These are phyloP conservation scores for Vicia villosa DNA, from an alignment of 306 rosid genomes.

Conservation along the genomic window DNA sequence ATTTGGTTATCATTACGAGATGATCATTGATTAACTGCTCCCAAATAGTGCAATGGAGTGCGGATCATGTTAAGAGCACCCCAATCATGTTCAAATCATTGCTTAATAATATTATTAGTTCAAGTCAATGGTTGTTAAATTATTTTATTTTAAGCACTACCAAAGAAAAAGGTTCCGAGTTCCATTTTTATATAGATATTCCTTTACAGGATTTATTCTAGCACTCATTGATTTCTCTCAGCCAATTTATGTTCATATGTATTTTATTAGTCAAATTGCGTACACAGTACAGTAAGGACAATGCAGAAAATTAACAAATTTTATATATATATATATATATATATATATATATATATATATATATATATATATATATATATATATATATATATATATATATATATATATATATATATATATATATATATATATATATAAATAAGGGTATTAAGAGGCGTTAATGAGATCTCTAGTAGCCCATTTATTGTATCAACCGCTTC, in stretches of 20 bases:
- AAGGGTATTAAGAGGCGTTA: no score
- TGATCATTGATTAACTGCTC: slow-evolving; percentile 32
- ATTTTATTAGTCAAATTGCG: slow-evolving; percentile 10
- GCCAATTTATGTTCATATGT: background rate
- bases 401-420: no score
- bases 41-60: slow-evolving; percentile 43
- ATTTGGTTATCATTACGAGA: slow-evolving; percentile 15
- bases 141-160: slow-evolving; percentile 20
- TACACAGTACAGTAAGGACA: background rate
- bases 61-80: slow-evolving; percentile 46
- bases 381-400: no score
- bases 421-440: no score
- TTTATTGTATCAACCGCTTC: no score
- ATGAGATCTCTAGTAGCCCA: no score
- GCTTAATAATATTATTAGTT: slow-evolving; percentile 14
- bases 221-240: background rate
- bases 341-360: no score
- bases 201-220: background rate
- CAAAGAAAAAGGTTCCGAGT: slow-evolving; percentile 1
- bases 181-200: slow-evolving; percentile 19
- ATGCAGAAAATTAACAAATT: background rate
- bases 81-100: slow-evolving; percentile 34
- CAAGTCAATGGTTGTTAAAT: slow-evolving; percentile 36
- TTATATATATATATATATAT: no score
- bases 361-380: no score